Percentiles rank a stretch among this genome's conserved stretches.
Evolutionary conservation across 306 rosid genomes (phyloP).

Genomic region (Adenanthera pavonina): DNA sequence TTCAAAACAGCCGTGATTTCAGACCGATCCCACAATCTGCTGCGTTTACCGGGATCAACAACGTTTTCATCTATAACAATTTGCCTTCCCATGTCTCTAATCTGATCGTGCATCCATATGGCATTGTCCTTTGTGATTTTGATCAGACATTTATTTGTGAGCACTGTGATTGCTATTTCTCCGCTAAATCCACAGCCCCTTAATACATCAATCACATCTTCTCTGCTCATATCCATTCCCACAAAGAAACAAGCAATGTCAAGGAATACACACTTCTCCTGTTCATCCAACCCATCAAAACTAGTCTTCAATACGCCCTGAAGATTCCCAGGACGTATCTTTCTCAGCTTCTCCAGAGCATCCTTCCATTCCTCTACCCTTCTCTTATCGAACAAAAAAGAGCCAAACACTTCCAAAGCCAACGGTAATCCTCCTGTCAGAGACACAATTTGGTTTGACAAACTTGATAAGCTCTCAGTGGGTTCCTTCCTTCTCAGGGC

Average conservation of each 20-base stretch:
- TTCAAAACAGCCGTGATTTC: conserved; percentile 53
- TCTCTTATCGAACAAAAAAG: conserved; percentile 49
- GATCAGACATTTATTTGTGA: conserved; percentile 54
- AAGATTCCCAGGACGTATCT: conserved; percentile 42
- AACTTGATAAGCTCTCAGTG: background rate
- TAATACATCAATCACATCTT: conserved; percentile 48
- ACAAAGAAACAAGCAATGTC: conserved; percentile 65
- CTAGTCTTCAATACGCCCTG: conserved; percentile 61
- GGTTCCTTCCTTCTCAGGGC: conserved; percentile 55
- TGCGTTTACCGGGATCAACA: conserved; percentile 42
- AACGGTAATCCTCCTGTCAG: conserved; percentile 61
- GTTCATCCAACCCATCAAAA: conserved; percentile 52
- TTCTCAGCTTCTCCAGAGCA: conserved; percentile 46
- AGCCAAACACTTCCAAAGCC: conserved; percentile 69
- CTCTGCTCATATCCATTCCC: conserved; percentile 48
- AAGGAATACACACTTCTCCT: conserved; percentile 55
- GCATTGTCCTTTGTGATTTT: conserved; percentile 38
- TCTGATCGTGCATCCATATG: conserved; percentile 69
- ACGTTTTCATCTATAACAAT: conserved; percentile 42
- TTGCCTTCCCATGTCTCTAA: conserved; percentile 74
- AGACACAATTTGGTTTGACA: conserved; percentile 50
- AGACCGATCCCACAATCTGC: conserved; percentile 62
- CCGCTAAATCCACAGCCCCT: conserved; percentile 54
- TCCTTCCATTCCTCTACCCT: conserved; percentile 49
- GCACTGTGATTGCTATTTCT: conserved; percentile 47